These are phyloP conservation scores for Puccinia coronata DNA, from an alignment of 1,284 basidiomycete species.

Conservation along the genomic window DNA sequence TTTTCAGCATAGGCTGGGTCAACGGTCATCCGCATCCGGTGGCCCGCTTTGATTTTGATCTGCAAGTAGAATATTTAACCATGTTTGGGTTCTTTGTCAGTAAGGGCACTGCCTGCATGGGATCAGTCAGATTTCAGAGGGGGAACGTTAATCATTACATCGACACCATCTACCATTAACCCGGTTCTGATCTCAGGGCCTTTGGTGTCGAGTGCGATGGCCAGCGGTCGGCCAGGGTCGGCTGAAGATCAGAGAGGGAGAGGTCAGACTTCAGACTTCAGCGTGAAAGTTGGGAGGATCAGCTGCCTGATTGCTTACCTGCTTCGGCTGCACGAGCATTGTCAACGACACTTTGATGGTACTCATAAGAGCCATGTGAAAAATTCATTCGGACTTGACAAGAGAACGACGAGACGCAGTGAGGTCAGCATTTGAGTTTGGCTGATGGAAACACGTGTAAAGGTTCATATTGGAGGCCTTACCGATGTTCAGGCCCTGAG, in stretches of 20 bases:
- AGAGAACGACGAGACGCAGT: slow-evolving; percentile 1
- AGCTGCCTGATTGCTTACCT: slow-evolving; percentile 62
- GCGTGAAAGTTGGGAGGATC: slow-evolving; percentile 61
- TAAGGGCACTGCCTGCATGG: neutral
- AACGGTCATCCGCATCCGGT: slow-evolving; percentile 89
- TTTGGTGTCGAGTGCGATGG: slow-evolving; percentile 99
- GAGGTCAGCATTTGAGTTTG: too few species aligned
- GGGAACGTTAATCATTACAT: slow-evolving; percentile 66
- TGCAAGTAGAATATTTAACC: slow-evolving; percentile 59
- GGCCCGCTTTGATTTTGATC: slow-evolving; percentile 82
- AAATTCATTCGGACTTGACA: slow-evolving; percentile 88
- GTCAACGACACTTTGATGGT: slow-evolving; percentile 96
- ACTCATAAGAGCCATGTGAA: slow-evolving; percentile 93
- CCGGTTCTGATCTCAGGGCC: slow-evolving; percentile 99
- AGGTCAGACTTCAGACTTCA: neutral
- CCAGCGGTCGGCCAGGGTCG: slow-evolving; percentile 76
- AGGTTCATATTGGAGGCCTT: too few species aligned
- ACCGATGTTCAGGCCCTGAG: slow-evolving; percentile 95
- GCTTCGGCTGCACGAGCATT: slow-evolving; percentile 83
- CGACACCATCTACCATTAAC: slow-evolving; percentile 79
- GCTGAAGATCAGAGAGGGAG: slow-evolving; percentile 27
- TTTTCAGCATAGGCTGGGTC: slow-evolving; percentile 77
- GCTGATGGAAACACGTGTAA: too few species aligned
- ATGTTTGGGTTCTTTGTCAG: neutral
- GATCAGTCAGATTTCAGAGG: neutral